Base-by-base conservation (phyloP, 2,329 filamentous ascomycete species). In the Dactylellina haptotyla region DNA sequence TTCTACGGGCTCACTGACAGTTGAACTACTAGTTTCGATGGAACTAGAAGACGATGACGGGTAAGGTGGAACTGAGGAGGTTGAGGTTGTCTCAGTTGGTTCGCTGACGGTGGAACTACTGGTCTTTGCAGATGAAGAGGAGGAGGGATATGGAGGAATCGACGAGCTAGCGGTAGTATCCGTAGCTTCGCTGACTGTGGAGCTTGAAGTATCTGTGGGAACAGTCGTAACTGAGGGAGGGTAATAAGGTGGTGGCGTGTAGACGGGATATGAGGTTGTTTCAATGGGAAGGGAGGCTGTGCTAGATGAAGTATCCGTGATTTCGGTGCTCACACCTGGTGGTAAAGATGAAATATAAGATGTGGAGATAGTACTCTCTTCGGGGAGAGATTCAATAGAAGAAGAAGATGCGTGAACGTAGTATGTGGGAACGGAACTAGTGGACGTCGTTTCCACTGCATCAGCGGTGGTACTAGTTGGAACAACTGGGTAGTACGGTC, bases 51-150 rank as follows among this genome's bases (percentile, higher is more conserved):
- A 39, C 56, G 48, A 37, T 43, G 50, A n/a, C 23, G 54, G 32
- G 26, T 54, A 48, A n/a, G 39, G 48, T 26, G 46, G 20, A 10
- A 30, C n/a, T 23, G 50, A 56, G 14, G 43, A 41, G 3, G 48
- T 54, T 20, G 54, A 54, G 34, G 65, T 70, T 18, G 56, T 62
- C 26, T 62, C 39, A 30, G 37, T 37, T 10, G 65, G 37, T 18
- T 70, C 65, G 56, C 56, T 70, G 2, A 61, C 43, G 37, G 43
- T 59, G 1, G 64, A 69, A 32, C 56, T 58, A 43, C 34, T 59
- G 6, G 37, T 45, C 14, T 59, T 39, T 39, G 53, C 23, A 43
- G 34, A 57, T 16, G 53, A 41, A 25, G 53, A 43, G 10, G 34
- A 14, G 26, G 53, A 25, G 4, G 14, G 28, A 20, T 57, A 59